Conservation (phyloP, 345 rosid genomes). For the Crucihimalaya himalaica region DNA sequence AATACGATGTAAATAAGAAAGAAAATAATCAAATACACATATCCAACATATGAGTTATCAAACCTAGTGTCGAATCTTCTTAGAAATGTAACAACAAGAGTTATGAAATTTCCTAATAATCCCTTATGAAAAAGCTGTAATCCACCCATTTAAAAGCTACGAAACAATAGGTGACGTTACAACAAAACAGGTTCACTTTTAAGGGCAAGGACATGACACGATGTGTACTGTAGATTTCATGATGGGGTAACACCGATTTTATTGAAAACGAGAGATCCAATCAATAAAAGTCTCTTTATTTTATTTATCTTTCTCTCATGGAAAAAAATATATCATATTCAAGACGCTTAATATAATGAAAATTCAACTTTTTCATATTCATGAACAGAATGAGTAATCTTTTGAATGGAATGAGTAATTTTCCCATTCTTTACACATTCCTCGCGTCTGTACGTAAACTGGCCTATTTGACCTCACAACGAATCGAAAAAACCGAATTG, state of each 20-base stretch:
- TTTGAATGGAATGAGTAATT: neutral
- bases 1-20: neutral
- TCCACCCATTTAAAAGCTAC: conserved; percentile 9
- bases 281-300: neutral
- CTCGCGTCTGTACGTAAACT: too few relatives aligned
- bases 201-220: conserved; percentile 32
- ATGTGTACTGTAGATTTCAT: conserved; percentile 33
- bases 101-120: neutral
- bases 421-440: neutral
- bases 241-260: conserved; percentile 37
- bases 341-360: neutral
- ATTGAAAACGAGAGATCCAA: conserved; percentile 38
- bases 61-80: neutral
- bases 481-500: neutral
- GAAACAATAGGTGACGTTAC: conserved; percentile 27
- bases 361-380: neutral
- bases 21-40: neutral
- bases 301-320: neutral
- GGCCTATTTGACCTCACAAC: neutral
- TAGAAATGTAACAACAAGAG: neutral
- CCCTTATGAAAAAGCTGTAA: neutral
- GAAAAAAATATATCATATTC: neutral
- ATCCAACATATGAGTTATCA: neutral
- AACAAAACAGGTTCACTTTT: conserved; percentile 26
- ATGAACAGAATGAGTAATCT: neutral